Evolutionary conservation across 768 basidiomycete species (phyloP).

Genomic region (Mycena polygramma): DNA sequence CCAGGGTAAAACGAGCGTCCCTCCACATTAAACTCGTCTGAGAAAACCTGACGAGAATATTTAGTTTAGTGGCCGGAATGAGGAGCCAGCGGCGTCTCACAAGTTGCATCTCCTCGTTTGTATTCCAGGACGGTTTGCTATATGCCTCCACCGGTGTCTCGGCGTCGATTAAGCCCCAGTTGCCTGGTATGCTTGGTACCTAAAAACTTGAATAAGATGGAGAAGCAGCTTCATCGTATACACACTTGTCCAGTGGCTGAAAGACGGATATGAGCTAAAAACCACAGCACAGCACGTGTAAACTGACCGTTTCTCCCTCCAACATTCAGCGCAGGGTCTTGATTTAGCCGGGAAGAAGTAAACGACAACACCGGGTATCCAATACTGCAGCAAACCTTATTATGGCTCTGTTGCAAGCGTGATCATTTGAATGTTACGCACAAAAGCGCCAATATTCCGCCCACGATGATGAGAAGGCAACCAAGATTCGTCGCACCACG

Average conservation of each 20-base stretch:
- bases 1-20: slow-evolving; percentile 69
- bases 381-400: slow-evolving; percentile 39
- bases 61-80: neutral
- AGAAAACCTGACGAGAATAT: slow-evolving; percentile 50
- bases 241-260: slow-evolving; percentile 35
- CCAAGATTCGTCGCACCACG: slow-evolving; percentile 79
- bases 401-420: neutral
- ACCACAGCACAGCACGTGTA: neutral
- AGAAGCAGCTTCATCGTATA: slow-evolving; percentile 46
- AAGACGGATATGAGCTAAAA: neutral
- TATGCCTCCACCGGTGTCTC: slow-evolving; percentile 62
- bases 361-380: slow-evolving; percentile 53
- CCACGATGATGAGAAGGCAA: slow-evolving; percentile 60
- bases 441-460: slow-evolving; percentile 33
- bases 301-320: slow-evolving; percentile 56
- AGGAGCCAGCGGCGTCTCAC: slow-evolving; percentile 44
- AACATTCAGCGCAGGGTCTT: slow-evolving; percentile 55
- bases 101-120: slow-evolving; percentile 61
- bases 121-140: slow-evolving; percentile 53
- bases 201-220: slow-evolving; percentile 5
- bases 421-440: neutral
- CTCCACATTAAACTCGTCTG: slow-evolving; percentile 74
- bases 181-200: slow-evolving; percentile 49
- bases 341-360: slow-evolving; percentile 43
- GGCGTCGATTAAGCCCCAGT: slow-evolving; percentile 66